Conservation (phyloP, 768 basidiomycete genomes). For the Suillus clintonianus region DNA sequence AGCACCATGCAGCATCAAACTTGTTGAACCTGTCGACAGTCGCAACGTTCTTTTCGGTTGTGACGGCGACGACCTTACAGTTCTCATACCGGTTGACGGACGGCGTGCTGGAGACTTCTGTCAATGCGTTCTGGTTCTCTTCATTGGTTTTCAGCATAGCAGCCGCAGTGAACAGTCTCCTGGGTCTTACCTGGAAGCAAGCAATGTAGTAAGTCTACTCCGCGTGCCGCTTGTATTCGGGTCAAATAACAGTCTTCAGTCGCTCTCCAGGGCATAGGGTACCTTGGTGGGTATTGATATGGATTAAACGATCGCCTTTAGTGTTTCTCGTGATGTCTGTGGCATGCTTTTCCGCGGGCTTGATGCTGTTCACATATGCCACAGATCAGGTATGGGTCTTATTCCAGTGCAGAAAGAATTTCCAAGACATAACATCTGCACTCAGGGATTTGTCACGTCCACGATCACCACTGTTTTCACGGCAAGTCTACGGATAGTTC, state of each 20-base stretch:
- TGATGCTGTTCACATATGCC: slow-evolving; percentile 77
- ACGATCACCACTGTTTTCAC: slow-evolving; percentile 81
- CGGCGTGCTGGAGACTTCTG: slow-evolving; percentile 39
- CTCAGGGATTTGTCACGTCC: slow-evolving; percentile 59
- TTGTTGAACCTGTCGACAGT: slow-evolving; percentile 54
- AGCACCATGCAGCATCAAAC: slow-evolving; percentile 51
- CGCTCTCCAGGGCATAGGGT: slow-evolving; percentile 57
- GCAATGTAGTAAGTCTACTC: slow-evolving; percentile 50
- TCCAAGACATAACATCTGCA: slow-evolving; percentile 4
- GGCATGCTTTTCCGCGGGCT: slow-evolving; percentile 77
- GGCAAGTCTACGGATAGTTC: slow-evolving; percentile 18
- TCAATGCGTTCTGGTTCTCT: slow-evolving; percentile 57
- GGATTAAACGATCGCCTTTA: slow-evolving; percentile 83
- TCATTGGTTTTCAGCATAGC: slow-evolving; percentile 57
- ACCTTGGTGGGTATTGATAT: slow-evolving; percentile 67
- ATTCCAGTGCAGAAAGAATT: slow-evolving; percentile 13
- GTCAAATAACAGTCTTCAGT: slow-evolving; percentile 31
- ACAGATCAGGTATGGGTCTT: slow-evolving; percentile 58
- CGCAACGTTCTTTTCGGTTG: slow-evolving; percentile 56
- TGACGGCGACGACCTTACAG: slow-evolving; percentile 52
- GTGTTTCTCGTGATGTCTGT: slow-evolving; percentile 85
- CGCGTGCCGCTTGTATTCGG: slow-evolving; percentile 6
- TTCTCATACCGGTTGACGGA: slow-evolving; percentile 42
- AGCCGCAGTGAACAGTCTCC: slow-evolving; percentile 54
- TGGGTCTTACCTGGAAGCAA: slow-evolving; percentile 58